Conservation (phyloP, 371 early-diverging fungal genomes). For the Lichtheimia ornata region DNA sequence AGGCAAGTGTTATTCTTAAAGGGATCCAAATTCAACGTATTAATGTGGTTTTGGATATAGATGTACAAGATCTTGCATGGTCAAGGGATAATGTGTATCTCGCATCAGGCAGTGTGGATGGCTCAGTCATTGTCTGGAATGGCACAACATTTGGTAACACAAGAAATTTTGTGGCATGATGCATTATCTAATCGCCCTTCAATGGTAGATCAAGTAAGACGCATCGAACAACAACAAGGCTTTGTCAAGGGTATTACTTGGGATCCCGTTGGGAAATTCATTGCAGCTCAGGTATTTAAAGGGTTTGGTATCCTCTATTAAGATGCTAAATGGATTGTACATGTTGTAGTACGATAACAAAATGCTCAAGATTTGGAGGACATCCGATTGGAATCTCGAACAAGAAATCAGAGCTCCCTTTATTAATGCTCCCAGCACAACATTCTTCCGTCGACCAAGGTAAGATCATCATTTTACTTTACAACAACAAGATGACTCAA, state of each 20-base stretch:
- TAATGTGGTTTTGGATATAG: constrained; percentile 31
- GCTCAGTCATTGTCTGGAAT: constrained; percentile 84
- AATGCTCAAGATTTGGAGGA: constrained; percentile 84
- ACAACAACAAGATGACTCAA: background rate
- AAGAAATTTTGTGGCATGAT: background rate
- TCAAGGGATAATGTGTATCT: constrained; percentile 84
- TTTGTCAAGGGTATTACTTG: constrained; percentile 97
- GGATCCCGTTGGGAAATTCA: constrained; percentile 93
- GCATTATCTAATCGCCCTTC: background rate
- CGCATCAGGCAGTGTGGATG: constrained; percentile 93
- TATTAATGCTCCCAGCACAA: constrained; percentile 72
- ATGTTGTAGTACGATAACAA: constrained; percentile 84
- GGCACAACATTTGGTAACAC: constrained; percentile 74
- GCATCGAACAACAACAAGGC: constrained; percentile 75
- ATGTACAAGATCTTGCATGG: constrained; percentile 95
- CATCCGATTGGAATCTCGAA: constrained; percentile 84
- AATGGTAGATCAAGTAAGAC: constrained; percentile 56
- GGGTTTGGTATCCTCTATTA: background rate
- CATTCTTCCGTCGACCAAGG: constrained; percentile 89
- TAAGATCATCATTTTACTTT: constrained; percentile 14
- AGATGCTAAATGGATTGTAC: background rate
- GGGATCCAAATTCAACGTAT: too few species aligned
- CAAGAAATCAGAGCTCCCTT: constrained; percentile 77
- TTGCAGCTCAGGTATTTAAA: constrained; percentile 83
- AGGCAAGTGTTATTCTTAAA: constrained; percentile 40